Percentiles rank a stretch among this genome's conserved stretches.
phyloP scores from a whole-genome alignment of 306 rosid species.

The Dalbergia cochinchinensis region DNA sequence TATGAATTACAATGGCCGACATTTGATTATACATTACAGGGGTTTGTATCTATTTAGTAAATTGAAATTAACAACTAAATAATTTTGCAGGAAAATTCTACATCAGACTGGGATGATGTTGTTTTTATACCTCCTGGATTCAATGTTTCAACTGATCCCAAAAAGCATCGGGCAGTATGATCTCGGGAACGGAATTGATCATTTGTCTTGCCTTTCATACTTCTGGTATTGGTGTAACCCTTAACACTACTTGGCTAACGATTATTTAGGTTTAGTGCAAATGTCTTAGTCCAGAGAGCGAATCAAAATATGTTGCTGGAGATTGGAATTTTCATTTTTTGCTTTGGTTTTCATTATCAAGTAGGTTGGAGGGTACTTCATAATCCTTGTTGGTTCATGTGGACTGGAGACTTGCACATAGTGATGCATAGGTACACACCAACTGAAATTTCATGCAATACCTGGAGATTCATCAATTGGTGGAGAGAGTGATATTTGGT shows the following conservation, averaged over 20 bases:
- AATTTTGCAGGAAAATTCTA: slow-evolving; percentile 74
- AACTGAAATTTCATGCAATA: slow-evolving; percentile 2
- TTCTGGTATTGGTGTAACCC: slow-evolving; percentile 38
- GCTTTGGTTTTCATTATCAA: slow-evolving; percentile 35
- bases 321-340: slow-evolving; percentile 36
- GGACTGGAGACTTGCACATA: slow-evolving; percentile 6
- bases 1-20: slow-evolving; percentile 4
- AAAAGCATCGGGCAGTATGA: slow-evolving; percentile 45
- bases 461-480: slow-evolving; percentile 7
- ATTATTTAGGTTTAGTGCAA: slow-evolving; percentile 41
- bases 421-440: slow-evolving; percentile 4
- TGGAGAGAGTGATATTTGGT: slow-evolving; percentile 21
- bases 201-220: slow-evolving; percentile 18
- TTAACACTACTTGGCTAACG: slow-evolving; percentile 17
- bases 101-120: slow-evolving; percentile 71
- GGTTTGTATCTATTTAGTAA: neutral
- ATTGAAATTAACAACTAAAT: slow-evolving; percentile 29
- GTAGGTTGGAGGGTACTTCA: slow-evolving; percentile 13
- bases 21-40: neutral
- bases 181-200: slow-evolving; percentile 36
- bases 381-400: slow-evolving; percentile 9
- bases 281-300: slow-evolving; percentile 32
- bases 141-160: slow-evolving; percentile 74
- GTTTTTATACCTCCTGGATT: slow-evolving; percentile 95
- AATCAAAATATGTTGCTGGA: slow-evolving; percentile 32